Base-by-base conservation (phyloP, 202 grass and related monocot genomes). In the Carex arenaria region DNA sequence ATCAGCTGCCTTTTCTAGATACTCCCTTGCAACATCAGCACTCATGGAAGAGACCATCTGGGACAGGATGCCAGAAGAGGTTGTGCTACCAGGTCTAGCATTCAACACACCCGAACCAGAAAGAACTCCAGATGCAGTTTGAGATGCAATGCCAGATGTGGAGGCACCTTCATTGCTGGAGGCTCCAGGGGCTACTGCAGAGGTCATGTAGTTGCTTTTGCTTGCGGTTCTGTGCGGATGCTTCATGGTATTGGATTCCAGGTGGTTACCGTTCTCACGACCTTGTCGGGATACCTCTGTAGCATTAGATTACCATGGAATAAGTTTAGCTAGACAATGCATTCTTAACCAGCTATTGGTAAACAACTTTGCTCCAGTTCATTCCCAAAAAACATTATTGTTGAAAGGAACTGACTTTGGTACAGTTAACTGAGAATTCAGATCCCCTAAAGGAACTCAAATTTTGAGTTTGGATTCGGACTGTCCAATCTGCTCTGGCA, bases 101-200 rank as follows among this genome's bases (percentile, higher is more conserved):
- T 99, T 99, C 53, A 99, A 87, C 71, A 99, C 96, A 57, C 96
- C 96, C 63, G 96, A 99, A 86, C 96, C 96, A 80, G 96, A 99
- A 84, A 99, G 89, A 71, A 99, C 93, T 85, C 96, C 96, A 84
- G 96, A 99, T 88, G 87, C 88, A 82, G 96, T 92, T 85, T 99
- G 96, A 34, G 93, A 99, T 62, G 88, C 93, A 80, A 91, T 91
- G 84, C 94, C 94, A 61, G 96, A 99, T 73, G 91, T 90, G 38
- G 96, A 99, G 54, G 88, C 74, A 77, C 91, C 96, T 90, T 99
- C 96, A 79, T 89, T 95, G 70, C 89, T 93, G 82, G 83, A 60
- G 69, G 71, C 68, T 71, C 87, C 89, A 2, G 65, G 28, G 61
- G 88, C 84, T 67, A 84, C 81, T 81, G 73, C 85, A 91, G 82